phyloP scores from a whole-genome alignment of 2,329 filamentous ascomycete genomes.

The Epichloe gansuensis region DNA sequence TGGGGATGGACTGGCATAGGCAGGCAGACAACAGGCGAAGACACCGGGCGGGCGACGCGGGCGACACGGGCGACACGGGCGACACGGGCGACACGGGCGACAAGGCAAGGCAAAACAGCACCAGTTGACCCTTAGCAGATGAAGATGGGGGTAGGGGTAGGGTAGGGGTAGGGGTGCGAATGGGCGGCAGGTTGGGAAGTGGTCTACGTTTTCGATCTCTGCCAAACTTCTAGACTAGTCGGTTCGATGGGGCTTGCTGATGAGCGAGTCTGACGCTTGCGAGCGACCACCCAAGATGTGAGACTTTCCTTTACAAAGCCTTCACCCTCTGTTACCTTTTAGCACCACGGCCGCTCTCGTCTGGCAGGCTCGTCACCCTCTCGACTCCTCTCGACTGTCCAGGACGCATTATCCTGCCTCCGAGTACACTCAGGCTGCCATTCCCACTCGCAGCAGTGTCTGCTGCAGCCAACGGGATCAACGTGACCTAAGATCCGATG shows the following conservation, averaged over 20 bases:
- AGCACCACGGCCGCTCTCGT: not conserved
- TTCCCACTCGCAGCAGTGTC: no score
- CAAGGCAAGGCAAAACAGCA: no score
- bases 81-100: not conserved
- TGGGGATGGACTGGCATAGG: not conserved
- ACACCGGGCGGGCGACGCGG: not conserved
- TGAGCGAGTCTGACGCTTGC: not conserved
- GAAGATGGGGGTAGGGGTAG: not conserved
- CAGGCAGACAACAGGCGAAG: not conserved
- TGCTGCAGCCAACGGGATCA: not conserved
- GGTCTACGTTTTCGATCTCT: not conserved
- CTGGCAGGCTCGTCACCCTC: not conserved
- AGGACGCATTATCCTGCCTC: not conserved
- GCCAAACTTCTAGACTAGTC: no score
- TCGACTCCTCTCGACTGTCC: not conserved
- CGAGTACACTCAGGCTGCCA: not conserved
- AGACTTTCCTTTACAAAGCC: not conserved
- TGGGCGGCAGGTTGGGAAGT: not conserved
- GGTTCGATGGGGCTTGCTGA: not conserved
- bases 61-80: not conserved
- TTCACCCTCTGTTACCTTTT: not conserved
- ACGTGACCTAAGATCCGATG: not conserved
- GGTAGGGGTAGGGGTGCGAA: not conserved
- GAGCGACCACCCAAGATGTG: not conserved
- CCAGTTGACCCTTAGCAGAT: no score